A percentile compares a stretch with the other conserved stretches of the same genome.
Conservation (phyloP, 2,329 filamentous ascomycete genomes). For the Hyphodiscus sp. region DNA sequence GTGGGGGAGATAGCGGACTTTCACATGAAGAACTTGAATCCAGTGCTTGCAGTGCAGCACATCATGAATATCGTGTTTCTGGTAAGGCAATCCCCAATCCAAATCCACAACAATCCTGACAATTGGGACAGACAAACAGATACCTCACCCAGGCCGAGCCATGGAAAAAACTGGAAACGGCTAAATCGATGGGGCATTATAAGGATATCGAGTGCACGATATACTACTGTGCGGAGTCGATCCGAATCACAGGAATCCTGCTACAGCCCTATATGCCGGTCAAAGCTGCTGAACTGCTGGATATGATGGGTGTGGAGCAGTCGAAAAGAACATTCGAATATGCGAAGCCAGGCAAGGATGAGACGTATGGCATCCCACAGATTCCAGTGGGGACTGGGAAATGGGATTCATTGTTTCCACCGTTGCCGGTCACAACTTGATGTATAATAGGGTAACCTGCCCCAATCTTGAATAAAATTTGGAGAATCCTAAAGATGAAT, state of each 20-base stretch:
- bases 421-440: conserved; percentile 37
- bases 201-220: conserved; percentile 48
- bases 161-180: conserved; percentile 58
- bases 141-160: conserved; percentile 60
- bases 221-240: conserved; percentile 65
- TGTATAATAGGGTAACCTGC: not conserved
- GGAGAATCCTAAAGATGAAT: too few species aligned
- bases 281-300: conserved; percentile 66
- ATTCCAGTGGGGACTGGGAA: conserved; percentile 31
- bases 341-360: conserved; percentile 58
- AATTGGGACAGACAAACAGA: conserved; percentile 49
- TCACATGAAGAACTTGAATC: conserved; percentile 58
- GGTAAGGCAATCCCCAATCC: conserved; percentile 35
- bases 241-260: conserved; percentile 76
- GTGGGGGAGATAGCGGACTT: conserved; percentile 38
- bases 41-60: conserved; percentile 56
- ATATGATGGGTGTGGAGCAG: conserved; percentile 65
- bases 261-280: conserved; percentile 86
- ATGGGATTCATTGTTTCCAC: conserved; percentile 46
- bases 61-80: conserved; percentile 57
- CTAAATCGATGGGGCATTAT: conserved; percentile 23
- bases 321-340: conserved; percentile 56
- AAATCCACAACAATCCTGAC: not conserved
- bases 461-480: too few species aligned
- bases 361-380: conserved; percentile 53